Evolutionary conservation across 257 asterid species (phyloP).

Genomic region (Solanum commersonii): DNA sequence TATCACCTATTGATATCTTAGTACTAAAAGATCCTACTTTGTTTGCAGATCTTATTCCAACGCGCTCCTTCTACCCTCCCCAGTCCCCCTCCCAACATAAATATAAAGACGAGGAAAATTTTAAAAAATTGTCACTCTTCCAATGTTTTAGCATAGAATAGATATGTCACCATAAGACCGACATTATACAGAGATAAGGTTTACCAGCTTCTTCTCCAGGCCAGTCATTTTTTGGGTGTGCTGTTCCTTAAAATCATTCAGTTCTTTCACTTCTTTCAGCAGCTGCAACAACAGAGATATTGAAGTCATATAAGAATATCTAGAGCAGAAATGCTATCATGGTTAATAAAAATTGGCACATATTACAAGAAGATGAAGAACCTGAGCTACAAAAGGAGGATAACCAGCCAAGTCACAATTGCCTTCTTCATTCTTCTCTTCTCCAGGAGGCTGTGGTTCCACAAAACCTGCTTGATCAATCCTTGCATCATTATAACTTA

Average conservation of each 20-base stretch:
- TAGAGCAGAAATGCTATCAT: neutral
- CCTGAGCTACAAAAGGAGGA: slow-evolving; percentile 41
- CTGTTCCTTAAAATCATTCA: slow-evolving; percentile 32
- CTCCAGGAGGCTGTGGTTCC: slow-evolving; percentile 18
- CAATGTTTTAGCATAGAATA: neutral
- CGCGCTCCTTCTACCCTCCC: neutral
- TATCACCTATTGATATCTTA: neutral
- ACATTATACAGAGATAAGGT: neutral
- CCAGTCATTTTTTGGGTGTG: slow-evolving; percentile 31
- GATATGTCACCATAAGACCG: neutral
- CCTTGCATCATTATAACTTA: slow-evolving; percentile 13
- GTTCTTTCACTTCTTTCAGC: slow-evolving; percentile 40
- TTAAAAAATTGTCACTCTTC: neutral
- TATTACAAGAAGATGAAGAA: slow-evolving; percentile 12
- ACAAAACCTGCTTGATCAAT: slow-evolving; percentile 15
- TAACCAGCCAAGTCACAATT: slow-evolving; percentile 24
- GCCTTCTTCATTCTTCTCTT: slow-evolving; percentile 11
- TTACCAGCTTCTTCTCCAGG: slow-evolving; percentile 66
- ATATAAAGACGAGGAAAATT: neutral
- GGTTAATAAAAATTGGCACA: neutral
- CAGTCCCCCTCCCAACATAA: neutral
- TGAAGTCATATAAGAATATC: neutral
- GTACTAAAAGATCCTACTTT: neutral
- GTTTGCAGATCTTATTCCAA: neutral
- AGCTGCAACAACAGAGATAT: slow-evolving; percentile 23